Evolutionary conservation across 305 asterid genomes (phyloP).

Genomic region (Ajuga reptans): DNA sequence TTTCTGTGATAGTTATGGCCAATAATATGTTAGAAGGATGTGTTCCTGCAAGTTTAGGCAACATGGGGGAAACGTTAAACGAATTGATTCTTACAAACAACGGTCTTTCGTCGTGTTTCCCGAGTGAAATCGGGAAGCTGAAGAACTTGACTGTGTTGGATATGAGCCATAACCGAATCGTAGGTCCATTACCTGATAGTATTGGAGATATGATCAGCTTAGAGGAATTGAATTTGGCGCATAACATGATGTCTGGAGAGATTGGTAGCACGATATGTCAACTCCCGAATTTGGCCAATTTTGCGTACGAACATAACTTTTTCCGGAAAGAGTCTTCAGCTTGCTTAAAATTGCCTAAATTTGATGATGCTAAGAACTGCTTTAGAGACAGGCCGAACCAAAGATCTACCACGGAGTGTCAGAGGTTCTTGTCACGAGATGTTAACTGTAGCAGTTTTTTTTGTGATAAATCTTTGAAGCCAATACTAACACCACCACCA

Average conservation of each 20-base stretch:
- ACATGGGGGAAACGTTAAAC: conserved; percentile 29
- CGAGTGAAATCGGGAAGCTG: conserved; percentile 35
- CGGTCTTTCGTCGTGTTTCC: conserved; percentile 29
- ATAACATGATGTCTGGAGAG: conserved; percentile 39
- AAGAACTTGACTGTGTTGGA: conserved; percentile 47
- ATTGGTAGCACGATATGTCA: conserved; percentile 29
- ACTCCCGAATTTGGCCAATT: conserved; percentile 34
- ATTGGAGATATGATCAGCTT: conserved; percentile 36
- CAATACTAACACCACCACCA: conserved; percentile 23
- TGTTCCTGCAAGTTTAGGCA: conserved; percentile 39
- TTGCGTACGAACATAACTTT: conserved; percentile 34
- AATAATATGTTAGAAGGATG: conserved; percentile 45
- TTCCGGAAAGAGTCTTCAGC: conserved; percentile 31
- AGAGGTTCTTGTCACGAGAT: conserved; percentile 33
- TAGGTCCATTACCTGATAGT: conserved; percentile 39
- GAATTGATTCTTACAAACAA: conserved; percentile 34
- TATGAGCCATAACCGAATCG: conserved; percentile 35
- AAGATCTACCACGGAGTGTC: conserved; percentile 36
- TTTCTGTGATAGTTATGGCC: conserved; percentile 45
- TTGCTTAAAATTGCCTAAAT: conserved; percentile 28
- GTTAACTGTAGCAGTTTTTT: conserved; percentile 38
- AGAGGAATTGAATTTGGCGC: conserved; percentile 40
- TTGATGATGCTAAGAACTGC: conserved; percentile 42
- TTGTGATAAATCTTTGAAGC: conserved; percentile 22
- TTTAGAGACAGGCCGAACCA: conserved; percentile 38